Percentiles rank a stretch among this genome's conserved stretches.
These are phyloP conservation scores for Penicillium pancosmium DNA, from an alignment of 495 filamentous ascomycete genomes.

Conservation along the genomic window DNA sequence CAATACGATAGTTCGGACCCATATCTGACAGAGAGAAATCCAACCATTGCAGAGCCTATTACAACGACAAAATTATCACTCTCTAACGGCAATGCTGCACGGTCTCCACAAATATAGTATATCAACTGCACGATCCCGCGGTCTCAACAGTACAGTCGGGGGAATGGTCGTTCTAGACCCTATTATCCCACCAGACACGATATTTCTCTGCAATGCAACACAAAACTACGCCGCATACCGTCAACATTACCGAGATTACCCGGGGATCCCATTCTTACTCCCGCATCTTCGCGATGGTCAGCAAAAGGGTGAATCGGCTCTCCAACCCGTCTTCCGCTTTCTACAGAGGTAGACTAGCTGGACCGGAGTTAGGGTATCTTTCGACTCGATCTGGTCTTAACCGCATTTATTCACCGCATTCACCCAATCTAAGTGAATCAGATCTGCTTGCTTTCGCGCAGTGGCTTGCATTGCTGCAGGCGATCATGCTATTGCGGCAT, in stretches of 20 bases:
- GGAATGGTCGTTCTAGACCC: slow-evolving; percentile 27
- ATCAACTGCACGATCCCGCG: slow-evolving; percentile 22
- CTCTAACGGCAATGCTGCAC: slow-evolving; percentile 38
- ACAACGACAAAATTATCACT: slow-evolving; percentile 36
- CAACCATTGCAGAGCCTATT: slow-evolving; percentile 28
- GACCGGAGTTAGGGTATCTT: no score
- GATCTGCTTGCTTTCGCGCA: background rate
- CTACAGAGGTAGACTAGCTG: slow-evolving; percentile 13
- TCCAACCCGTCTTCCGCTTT: slow-evolving; percentile 36
- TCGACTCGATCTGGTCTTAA: no score
- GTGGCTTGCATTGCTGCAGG: slow-evolving; percentile 25
- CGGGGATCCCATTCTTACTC: slow-evolving; percentile 45
- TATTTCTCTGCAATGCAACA: slow-evolving; percentile 29
- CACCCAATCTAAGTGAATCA: slow-evolving; percentile 3
- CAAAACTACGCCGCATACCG: slow-evolving; percentile 43
- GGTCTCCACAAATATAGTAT: slow-evolving; percentile 40
- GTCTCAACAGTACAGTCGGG: slow-evolving; percentile 14
- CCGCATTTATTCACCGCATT: slow-evolving; percentile 1
- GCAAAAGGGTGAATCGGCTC: slow-evolving; percentile 28
- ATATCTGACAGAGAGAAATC: background rate
- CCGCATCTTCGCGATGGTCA: slow-evolving; percentile 43
- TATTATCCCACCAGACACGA: slow-evolving; percentile 27
- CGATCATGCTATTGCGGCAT: slow-evolving; percentile 9
- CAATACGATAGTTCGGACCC: background rate
- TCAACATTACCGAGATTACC: slow-evolving; percentile 31